A percentile compares a stretch with the other conserved stretches of the same genome.
Evolutionary conservation across 352 stramenopile genomes (phyloP).

Genomic region (Porosira glacialis): DNA sequence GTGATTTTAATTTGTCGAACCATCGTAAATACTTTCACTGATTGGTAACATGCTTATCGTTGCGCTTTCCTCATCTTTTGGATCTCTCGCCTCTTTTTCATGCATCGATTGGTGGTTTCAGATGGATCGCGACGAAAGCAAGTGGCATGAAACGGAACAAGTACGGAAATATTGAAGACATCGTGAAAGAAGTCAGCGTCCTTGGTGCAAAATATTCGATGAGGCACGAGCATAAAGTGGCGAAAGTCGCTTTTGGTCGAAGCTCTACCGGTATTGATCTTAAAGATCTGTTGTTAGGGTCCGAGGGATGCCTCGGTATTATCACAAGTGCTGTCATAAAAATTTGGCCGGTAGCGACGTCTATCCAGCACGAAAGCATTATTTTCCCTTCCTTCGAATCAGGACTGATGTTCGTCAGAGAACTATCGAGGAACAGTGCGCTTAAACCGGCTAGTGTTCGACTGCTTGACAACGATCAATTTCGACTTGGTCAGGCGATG

Average conservation of each 20-base stretch:
- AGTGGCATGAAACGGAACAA: conserved; percentile 93
- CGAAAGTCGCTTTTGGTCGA: conserved; percentile 71
- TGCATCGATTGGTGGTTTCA: too few species aligned
- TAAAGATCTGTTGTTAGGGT: conserved; percentile 85
- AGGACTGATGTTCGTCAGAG: conserved; percentile 80
- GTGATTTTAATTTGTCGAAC: too few species aligned
- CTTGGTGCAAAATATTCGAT: conserved; percentile 57
- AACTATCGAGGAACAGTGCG: conserved; percentile 83
- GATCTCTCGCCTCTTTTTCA: too few species aligned
- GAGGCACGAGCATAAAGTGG: conserved; percentile 46
- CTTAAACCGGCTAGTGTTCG: conserved; percentile 85
- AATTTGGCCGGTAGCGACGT: conserved; percentile 83
- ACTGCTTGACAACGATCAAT: conserved; percentile 92
- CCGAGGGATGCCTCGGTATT: conserved; percentile 91
- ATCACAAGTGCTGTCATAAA: conserved; percentile 90
- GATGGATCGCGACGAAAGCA: conserved; percentile 88
- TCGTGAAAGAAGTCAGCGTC: conserved; percentile 82
- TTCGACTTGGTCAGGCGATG: conserved; percentile 88
- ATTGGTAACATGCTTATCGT: too few species aligned
- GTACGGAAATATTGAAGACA: conserved; percentile 93
- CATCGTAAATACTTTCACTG: too few species aligned
- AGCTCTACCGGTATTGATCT: conserved; percentile 87
- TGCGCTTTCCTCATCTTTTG: too few species aligned
- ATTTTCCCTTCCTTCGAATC: conserved; percentile 85
- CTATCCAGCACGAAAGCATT: conserved; percentile 87